Evolutionary conservation across 2,329 filamentous ascomycete species (phyloP).

Genomic region (Fusarium praegraminearum): DNA sequence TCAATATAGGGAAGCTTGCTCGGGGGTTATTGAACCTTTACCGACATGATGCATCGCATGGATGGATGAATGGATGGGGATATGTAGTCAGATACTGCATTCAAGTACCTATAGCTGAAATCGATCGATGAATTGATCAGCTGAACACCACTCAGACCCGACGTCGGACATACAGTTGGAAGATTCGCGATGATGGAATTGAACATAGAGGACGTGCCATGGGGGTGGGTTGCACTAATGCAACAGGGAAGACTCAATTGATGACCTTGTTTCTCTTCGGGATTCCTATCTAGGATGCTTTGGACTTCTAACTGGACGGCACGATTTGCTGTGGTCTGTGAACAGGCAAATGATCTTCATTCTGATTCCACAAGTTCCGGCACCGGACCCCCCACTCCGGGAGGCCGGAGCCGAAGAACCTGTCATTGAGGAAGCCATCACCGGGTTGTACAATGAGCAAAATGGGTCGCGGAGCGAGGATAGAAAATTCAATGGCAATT

Average conservation of each 20-base stretch:
- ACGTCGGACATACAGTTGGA: conserved; percentile 29
- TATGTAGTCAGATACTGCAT: neutral
- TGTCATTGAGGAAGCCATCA: conserved; percentile 17
- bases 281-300: conserved; percentile 31
- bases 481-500: neutral
- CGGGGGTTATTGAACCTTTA: conserved; percentile 14
- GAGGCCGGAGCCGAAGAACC: conserved; percentile 34
- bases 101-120: neutral
- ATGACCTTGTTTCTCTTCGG: conserved; percentile 29
- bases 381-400: conserved; percentile 30
- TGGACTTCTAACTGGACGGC: conserved; percentile 11
- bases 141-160: conserved; percentile 18
- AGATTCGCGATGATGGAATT: conserved; percentile 18
- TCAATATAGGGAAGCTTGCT: conserved; percentile 21
- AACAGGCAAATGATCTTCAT: conserved; percentile 31
- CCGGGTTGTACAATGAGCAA: conserved; percentile 19
- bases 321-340: conserved; percentile 28
- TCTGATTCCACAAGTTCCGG: conserved; percentile 25
- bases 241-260: conserved; percentile 12
- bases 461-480: conserved; percentile 14
- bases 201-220: conserved; percentile 13
- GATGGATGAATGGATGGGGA: neutral
- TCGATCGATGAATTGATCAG: conserved; percentile 21
- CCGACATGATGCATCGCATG: conserved; percentile 9
- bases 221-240: conserved; percentile 27